Percentiles rank a stretch among this genome's conserved stretches.
These are phyloP conservation scores for Myxozyma melibiosi DNA, from an alignment of 805 yeast species.

Conservation along the genomic window DNA sequence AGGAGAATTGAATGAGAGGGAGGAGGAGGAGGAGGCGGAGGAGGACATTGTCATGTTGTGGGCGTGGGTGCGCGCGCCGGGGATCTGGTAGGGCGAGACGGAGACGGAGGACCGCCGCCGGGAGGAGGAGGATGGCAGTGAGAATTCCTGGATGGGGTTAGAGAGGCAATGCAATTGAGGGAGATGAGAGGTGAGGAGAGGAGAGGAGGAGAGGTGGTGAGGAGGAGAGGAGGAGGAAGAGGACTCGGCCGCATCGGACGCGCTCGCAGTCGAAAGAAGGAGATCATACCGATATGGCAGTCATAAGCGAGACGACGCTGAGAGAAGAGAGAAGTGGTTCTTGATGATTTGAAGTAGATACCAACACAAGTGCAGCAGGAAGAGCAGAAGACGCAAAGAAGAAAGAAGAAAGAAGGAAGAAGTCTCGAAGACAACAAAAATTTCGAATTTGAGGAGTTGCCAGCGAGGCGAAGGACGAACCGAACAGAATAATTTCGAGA, in stretches of 20 bases:
- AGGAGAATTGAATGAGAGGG: constrained; percentile 20
- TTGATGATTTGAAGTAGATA: neutral
- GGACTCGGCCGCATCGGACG: neutral
- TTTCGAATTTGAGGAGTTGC: too few relatives aligned
- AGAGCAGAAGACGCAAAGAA: too few relatives aligned
- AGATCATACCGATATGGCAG: neutral
- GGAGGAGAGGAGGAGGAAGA: neutral
- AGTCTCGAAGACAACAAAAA: too few relatives aligned
- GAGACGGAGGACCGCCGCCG: constrained; percentile 31
- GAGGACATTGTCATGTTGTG: constrained; percentile 21
- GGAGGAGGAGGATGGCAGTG: constrained; percentile 14
- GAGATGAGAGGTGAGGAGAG: neutral
- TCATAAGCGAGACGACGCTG: neutral
- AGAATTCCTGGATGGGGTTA: neutral
- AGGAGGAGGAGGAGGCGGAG: constrained; percentile 25
- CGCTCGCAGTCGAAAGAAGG: neutral
- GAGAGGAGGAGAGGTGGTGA: neutral
- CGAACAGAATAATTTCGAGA: too few relatives aligned
- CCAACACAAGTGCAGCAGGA: too few relatives aligned
- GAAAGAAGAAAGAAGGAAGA: too few relatives aligned
- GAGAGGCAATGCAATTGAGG: neutral
- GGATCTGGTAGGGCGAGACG: constrained; percentile 33
- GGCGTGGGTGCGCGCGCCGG: constrained; percentile 26
- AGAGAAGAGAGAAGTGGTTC: neutral
- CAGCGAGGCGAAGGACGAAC: constrained; percentile 9